Base-by-base conservation (phyloP, 1,139 yeast species). In the Wickerhamiella pararugosa region DNA sequence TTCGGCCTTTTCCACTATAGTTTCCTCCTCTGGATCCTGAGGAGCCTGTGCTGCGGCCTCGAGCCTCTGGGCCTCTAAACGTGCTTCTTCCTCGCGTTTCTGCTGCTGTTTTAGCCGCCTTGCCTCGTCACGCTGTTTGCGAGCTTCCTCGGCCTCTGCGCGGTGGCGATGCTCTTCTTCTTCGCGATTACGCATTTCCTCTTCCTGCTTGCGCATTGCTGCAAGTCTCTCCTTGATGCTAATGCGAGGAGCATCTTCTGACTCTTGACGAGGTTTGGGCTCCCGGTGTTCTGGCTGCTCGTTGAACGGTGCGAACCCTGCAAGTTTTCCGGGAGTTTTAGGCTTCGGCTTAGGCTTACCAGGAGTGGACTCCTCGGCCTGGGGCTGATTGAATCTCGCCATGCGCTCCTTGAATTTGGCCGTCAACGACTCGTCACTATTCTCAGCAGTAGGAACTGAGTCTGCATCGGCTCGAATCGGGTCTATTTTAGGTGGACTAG, bases 201-300 rank as follows among this genome's bases (percentile, higher is more conserved):
- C 73, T 58, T 83, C 95, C 46, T 77, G 77, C 55, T 83, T 74
- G 57, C 87, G 94, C 43, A 90, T 66, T 55, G 83, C 57, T 7
- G 83, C 83, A 56, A 90, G 84, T 50, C 97, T 71, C 51, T 90
- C 96, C 56, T 81, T 81, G 55, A 90, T 67, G 45, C 93, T 79
- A 64, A 86, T 63, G 51, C 80, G 78, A 8, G 95, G 94, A 26
- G 65, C 73, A 27, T 66, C 74, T 5, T 65, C 69, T 44, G 72
- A 76, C 46, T 67, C 70, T 11, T 61, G 62, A 31, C 56, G 59
- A n/a, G 52, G 48, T 8, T 49, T 9, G 8, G 29, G 29, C 36
- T 39, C 27, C 10, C 26, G 28, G 35, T 41, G 39, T 26, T 30
- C 51, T 27, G 53, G 46, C 27, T 40, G 41, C 21, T 28, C 34